phyloP scores from a whole-genome alignment of 192 early-diverging fungal genomes.

The Umbelopsis vinacea region DNA sequence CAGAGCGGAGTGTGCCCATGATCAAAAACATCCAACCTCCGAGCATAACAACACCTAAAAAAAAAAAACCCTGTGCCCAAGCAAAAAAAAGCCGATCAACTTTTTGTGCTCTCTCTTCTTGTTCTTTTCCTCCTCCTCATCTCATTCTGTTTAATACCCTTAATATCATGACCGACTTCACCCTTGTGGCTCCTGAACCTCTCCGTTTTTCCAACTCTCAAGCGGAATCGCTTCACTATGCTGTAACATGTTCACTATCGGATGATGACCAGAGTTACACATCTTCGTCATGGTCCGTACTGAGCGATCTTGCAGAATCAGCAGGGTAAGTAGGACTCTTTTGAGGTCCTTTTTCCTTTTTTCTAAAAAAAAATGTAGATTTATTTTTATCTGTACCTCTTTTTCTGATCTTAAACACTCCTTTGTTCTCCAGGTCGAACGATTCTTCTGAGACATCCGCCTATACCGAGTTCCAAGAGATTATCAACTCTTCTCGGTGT shows the following conservation, averaged over 20 bases:
- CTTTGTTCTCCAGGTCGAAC: background rate
- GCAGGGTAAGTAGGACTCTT: background rate
- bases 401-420: background rate
- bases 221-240: background rate
- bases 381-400: background rate
- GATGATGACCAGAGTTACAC: slow-evolving; percentile 12
- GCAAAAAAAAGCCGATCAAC: slow-evolving; percentile 10
- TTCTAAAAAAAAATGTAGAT: no score
- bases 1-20: background rate
- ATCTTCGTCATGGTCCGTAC: background rate
- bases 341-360: background rate
- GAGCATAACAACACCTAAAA: background rate
- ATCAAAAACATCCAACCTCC: slow-evolving; percentile 17
- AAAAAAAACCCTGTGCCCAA: background rate
- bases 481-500: slow-evolving; percentile 13
- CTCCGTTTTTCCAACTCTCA: slow-evolving; percentile 20
- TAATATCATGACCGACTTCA: slow-evolving; percentile 11
- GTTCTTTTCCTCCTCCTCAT: background rate
- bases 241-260: background rate
- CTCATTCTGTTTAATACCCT: background rate
- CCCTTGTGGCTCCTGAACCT: slow-evolving; percentile 12
- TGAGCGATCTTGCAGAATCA: background rate
- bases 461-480: slow-evolving; percentile 20
- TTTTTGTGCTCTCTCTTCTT: background rate
- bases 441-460: slow-evolving; percentile 4